Evolutionary conservation across 2,329 filamentous ascomycete genomes (phyloP).

Genomic region (Endothia cerciana): DNA sequence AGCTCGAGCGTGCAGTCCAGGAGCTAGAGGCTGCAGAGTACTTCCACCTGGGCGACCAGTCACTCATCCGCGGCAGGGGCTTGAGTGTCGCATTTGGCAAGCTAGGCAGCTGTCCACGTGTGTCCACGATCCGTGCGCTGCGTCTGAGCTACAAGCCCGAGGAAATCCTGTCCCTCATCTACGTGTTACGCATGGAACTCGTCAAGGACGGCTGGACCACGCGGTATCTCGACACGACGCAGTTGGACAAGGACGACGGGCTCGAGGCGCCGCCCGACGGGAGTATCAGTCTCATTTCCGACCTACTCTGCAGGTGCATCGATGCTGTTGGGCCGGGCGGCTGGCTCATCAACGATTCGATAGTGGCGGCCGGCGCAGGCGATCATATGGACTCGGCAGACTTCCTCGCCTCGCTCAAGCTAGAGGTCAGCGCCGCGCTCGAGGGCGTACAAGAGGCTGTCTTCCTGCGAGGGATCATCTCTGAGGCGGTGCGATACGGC

Average conservation of each 20-base stretch:
- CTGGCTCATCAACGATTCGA: conserved; percentile 69
- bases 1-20: conserved; percentile 64
- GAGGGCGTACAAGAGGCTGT: conserved; percentile 73
- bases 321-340: conserved; percentile 76
- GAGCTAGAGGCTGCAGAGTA: conserved; percentile 71
- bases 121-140: conserved; percentile 64
- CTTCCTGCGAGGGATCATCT: conserved; percentile 65
- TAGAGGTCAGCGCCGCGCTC: conserved; percentile 71
- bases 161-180: conserved; percentile 72
- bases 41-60: conserved; percentile 64
- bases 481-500: conserved; percentile 68
- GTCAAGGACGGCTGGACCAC: conserved; percentile 77
- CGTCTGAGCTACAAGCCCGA: conserved; percentile 66
- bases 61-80: conserved; percentile 64
- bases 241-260: conserved; percentile 51
- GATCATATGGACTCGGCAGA: conserved; percentile 61
- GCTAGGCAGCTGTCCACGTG: conserved; percentile 66
- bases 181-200: conserved; percentile 73
- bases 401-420: conserved; percentile 66
- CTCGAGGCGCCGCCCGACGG: conserved; percentile 62
- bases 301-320: conserved; percentile 72
- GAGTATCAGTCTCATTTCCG: conserved; percentile 71
- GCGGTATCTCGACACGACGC: conserved; percentile 65
- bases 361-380: conserved; percentile 46
- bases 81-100: conserved; percentile 71